Conservation (phyloP, 768 basidiomycete species). For the Rhodotorula babjevae region DNA sequence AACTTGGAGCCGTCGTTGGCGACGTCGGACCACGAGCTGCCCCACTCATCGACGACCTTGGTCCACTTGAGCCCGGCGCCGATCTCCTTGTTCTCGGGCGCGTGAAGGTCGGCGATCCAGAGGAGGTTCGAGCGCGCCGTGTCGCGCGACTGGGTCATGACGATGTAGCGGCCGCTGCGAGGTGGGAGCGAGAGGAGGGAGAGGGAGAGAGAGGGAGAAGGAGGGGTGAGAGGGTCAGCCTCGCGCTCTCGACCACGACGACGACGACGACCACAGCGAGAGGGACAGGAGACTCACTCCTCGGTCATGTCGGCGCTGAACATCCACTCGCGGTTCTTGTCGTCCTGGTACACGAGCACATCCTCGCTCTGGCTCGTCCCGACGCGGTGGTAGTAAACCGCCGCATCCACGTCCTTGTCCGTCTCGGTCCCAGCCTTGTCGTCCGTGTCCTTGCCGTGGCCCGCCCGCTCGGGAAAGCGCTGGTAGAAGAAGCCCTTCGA, state of each 20-base stretch:
- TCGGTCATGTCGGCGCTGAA: slow-evolving; percentile 29
- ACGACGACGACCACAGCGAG: background rate
- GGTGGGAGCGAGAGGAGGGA: no score
- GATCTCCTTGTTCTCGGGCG: slow-evolving; percentile 48
- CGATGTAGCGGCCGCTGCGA: slow-evolving; percentile 38
- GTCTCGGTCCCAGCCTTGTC: slow-evolving; percentile 55
- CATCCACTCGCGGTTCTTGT: slow-evolving; percentile 53
- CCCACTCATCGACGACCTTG: slow-evolving; percentile 66
- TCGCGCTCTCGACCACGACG: no score
- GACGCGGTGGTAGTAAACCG: slow-evolving; percentile 65
- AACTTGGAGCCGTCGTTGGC: slow-evolving; percentile 40
- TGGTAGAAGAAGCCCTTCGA: slow-evolving; percentile 75
- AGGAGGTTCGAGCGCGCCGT: slow-evolving; percentile 53
- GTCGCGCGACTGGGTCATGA: slow-evolving; percentile 29
- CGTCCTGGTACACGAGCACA: slow-evolving; percentile 59
- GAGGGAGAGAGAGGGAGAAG: no score
- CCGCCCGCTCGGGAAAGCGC: slow-evolving; percentile 57
- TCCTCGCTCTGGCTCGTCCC: slow-evolving; percentile 67
- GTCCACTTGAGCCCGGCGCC: slow-evolving; percentile 66
- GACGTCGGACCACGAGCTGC: slow-evolving; percentile 53
- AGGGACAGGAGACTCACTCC: slow-evolving; percentile 48
- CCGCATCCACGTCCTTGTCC: slow-evolving; percentile 35
- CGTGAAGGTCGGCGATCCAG: slow-evolving; percentile 66
- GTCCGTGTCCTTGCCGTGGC: slow-evolving; percentile 53
- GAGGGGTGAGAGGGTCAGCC: no score